Base-by-base conservation (phyloP, 192 early-diverging fungal genomes). In the Phycomyces blakesleeanus region DNA sequence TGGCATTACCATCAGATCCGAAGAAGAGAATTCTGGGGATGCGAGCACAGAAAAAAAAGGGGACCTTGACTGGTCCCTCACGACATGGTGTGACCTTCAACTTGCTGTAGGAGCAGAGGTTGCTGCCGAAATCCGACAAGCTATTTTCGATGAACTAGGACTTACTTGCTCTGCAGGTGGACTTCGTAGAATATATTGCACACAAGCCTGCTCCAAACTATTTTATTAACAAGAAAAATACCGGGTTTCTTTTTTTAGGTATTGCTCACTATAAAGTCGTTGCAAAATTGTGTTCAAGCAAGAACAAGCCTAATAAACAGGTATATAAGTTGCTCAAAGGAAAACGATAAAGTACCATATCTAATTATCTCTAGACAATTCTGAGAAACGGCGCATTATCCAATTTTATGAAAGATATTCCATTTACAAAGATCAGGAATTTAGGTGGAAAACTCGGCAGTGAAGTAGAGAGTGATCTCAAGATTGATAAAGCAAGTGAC, bases 241-340 rank as follows among this genome's bases (percentile, higher is more conserved):
- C n/a, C n/a, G n/a, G n/a, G n/a, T n/a, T n/a, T n/a, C n/a, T 61
- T 4, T 37, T 25, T 26, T 6, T 50, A 66, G 88, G 90, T 8
- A 84, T 98, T 24, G 85, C 92, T 6, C 92, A 93, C 71, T 95
- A 93, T 73, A 90, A 90, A 50, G 84, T 86, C 3, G 71, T 94
- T 20, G 89, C 93, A 1, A 98, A 98, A 68, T 74, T 98, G 5
- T 85, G 91, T 51, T 91, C 89, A 27, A 88, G 83, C 0, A 51
- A 89, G 55, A 88, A 97, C 71, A 97, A 97, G 47, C 94, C 94
- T 2, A 83, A 89, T 68, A 85, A 88, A 56, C 90, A 90, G 77
- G 85, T 88, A 21, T 49, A 12, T 10, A 6, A 21, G 3, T 0
- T 22, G 58, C 21, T 40, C 25, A 8, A 2, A 20, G 7, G 25